phyloP scores from a whole-genome alignment of 2,329 filamentous ascomycete genomes.

The Pseudonectria foliicola region DNA sequence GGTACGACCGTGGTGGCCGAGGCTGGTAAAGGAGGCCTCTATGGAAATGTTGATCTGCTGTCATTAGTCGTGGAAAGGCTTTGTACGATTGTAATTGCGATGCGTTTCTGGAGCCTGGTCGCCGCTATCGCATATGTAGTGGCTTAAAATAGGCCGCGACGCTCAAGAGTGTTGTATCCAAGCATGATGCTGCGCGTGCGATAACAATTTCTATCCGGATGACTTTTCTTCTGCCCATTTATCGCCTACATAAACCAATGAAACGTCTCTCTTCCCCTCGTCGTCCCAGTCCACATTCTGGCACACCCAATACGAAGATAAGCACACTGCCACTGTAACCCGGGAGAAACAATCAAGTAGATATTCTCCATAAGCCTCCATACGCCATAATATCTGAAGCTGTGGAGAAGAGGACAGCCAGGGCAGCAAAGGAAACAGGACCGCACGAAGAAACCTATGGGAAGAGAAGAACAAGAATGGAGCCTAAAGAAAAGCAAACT shows the following conservation, averaged over 20 bases:
- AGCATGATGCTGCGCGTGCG: not conserved
- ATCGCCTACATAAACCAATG: slow-evolving; percentile 23
- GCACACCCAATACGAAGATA: slow-evolving; percentile 1
- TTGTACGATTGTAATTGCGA: too few relatives aligned
- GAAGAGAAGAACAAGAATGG: slow-evolving; percentile 8
- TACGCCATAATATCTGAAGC: slow-evolving; percentile 7
- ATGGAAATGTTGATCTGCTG: not conserved
- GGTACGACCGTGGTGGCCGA: slow-evolving; percentile 26
- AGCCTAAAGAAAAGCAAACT: slow-evolving; percentile 9
- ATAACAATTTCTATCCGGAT: slow-evolving; percentile 17
- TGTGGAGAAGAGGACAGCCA: slow-evolving; percentile 1
- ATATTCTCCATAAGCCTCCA: slow-evolving; percentile 2
- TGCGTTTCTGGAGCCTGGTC: too few relatives aligned
- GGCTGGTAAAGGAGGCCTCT: slow-evolving; percentile 9
- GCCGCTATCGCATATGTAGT: too few relatives aligned
- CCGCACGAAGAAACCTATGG: not conserved
- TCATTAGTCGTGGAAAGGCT: too few relatives aligned
- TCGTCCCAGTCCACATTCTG: slow-evolving; percentile 2
- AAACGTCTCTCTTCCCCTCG: slow-evolving; percentile 6
- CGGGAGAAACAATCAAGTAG: slow-evolving; percentile 4
- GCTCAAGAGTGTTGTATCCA: slow-evolving; percentile 1
- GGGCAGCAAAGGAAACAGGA: too few relatives aligned
- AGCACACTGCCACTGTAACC: slow-evolving; percentile 1
- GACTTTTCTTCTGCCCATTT: slow-evolving; percentile 25
- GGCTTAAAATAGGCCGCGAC: too few relatives aligned